phyloP scores from a whole-genome alignment of 2,329 filamentous ascomycete genomes.

The Mollisiaceae sp. region DNA sequence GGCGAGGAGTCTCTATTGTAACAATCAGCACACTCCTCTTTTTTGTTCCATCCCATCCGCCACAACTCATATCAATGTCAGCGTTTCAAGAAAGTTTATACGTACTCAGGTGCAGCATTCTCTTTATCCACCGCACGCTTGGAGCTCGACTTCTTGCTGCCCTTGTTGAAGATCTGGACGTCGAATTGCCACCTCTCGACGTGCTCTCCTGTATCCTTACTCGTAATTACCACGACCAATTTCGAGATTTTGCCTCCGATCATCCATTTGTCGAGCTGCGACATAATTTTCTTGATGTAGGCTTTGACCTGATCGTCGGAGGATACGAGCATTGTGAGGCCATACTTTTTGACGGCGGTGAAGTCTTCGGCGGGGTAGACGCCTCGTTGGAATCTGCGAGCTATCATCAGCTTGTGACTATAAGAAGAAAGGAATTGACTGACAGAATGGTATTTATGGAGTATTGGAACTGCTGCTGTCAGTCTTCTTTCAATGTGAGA shows the following conservation, averaged over 20 bases:
- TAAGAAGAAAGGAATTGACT: constrained; percentile 37
- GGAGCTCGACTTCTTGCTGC: constrained; percentile 34
- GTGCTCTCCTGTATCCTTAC: constrained; percentile 95
- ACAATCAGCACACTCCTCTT: not conserved
- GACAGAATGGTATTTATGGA: constrained; percentile 97
- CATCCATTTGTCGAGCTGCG: constrained; percentile 98
- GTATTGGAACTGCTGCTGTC: constrained; percentile 78
- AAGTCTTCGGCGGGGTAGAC: constrained; percentile 96
- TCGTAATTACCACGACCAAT: constrained; percentile 93
- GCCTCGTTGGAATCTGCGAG: constrained; percentile 77
- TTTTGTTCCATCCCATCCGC: not conserved
- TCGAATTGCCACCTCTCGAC: constrained; percentile 99
- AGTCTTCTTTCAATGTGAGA: constrained; percentile 13
- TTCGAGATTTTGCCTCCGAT: constrained; percentile 95
- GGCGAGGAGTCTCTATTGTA: constrained; percentile 22
- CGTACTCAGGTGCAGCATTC: constrained; percentile 64
- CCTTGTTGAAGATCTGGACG: constrained; percentile 51
- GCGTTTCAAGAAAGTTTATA: not conserved
- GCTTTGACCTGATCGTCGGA: constrained; percentile 98
- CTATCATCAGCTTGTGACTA: constrained; percentile 9
- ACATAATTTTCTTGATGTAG: constrained; percentile 99
- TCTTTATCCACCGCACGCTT: constrained; percentile 68
- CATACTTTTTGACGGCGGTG: constrained; percentile 99
- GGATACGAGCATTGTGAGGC: constrained; percentile 82
- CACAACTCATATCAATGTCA: not conserved